phyloP scores from a whole-genome alignment of 352 stramenopile genomes.

The Pythium coloratum region DNA sequence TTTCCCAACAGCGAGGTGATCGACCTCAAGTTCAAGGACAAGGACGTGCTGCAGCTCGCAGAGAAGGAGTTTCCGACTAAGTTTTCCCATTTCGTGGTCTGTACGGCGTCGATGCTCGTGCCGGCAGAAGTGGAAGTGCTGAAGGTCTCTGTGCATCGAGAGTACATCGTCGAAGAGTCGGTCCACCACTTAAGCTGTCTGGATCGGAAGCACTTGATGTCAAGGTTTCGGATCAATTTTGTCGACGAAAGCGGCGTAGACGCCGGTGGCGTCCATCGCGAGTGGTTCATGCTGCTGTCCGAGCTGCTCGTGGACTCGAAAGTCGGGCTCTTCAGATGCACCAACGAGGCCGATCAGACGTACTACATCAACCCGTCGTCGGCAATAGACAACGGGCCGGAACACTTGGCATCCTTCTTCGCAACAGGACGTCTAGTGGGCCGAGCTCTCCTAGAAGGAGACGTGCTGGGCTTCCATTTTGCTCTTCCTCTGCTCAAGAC shows the following conservation, averaged over 20 bases:
- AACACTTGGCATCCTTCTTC: slow-evolving; percentile 75
- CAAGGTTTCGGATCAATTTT: slow-evolving; percentile 52
- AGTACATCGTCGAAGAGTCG: slow-evolving; percentile 49
- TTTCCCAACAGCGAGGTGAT: slow-evolving; percentile 16
- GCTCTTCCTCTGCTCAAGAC: slow-evolving; percentile 96
- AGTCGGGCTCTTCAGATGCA: slow-evolving; percentile 56
- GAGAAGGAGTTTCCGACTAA: slow-evolving; percentile 50
- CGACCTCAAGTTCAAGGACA: slow-evolving; percentile 12
- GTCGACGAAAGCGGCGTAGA: slow-evolving; percentile 54
- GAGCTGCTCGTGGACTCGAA: slow-evolving; percentile 50
- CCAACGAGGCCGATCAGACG: slow-evolving; percentile 52
- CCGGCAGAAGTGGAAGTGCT: slow-evolving; percentile 43
- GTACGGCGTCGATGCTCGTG: slow-evolving; percentile 38
- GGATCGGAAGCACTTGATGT: slow-evolving; percentile 33
- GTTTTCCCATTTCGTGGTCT: slow-evolving; percentile 50
- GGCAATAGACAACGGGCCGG: slow-evolving; percentile 51
- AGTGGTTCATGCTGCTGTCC: slow-evolving; percentile 85
- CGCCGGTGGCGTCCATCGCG: slow-evolving; percentile 53
- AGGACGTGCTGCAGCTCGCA: slow-evolving; percentile 33
- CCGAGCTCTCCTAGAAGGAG: slow-evolving; percentile 81
- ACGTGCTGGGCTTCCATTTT: slow-evolving; percentile 95
- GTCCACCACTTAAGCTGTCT: slow-evolving; percentile 53
- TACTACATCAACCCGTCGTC: slow-evolving; percentile 74
- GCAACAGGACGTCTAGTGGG: slow-evolving; percentile 59
- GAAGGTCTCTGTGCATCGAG: slow-evolving; percentile 42